Evolutionary conservation across 768 basidiomycete genomes (phyloP), one percentile per base, ranked within the genome.

Genomic region (Hypsizygus marmoreus): DNA sequence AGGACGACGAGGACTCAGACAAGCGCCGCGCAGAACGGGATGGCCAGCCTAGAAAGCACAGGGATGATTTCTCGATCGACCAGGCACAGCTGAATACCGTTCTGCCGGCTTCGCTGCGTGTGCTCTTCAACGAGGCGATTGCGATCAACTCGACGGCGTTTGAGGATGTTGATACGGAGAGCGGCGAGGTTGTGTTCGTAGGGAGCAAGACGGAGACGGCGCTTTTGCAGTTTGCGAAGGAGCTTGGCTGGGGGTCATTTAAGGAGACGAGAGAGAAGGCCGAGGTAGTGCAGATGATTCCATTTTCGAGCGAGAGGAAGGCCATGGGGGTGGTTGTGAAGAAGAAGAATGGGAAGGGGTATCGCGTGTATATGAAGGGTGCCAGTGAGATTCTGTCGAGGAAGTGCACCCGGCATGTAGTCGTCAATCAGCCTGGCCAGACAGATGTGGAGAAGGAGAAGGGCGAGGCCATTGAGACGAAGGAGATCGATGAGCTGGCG

Each of bases 171-270:
- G 78, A 89, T 55, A 69, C 79, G 9, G 82, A 81, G 40, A 80
- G 77, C 1, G 82, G 79, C 22, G 69, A 81, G 53, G 45, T 60
- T 14, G 65, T 78, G 17, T 94, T 97, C 60, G 75, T 97, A 37
- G 95, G 95, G 9, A 89, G 81, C 72, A 98, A 98, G 77, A 98
- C 95, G 1, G 95, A 97, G 71, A 91, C 88, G 1, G 94, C 95
- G 1, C 75, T 98, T 13, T 73, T 98, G 12, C 77, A 81, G 55
- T 91, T 97, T 51, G 89, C 88, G 10, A 84, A 88, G 70, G 83
- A 88, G 24, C 80, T 88, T 31, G 71, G 75, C 11, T 98, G 94
- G 93, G 65, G 70, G 6, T 70, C 82, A 48, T 94, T 90, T 72
- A 79, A 71, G 62, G 58, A 74, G 40, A 81, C 78, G 2, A 78